These are phyloP conservation scores for Penicillium olsonii DNA, from an alignment of 2,329 filamentous ascomycete species.

Conservation along the genomic window DNA sequence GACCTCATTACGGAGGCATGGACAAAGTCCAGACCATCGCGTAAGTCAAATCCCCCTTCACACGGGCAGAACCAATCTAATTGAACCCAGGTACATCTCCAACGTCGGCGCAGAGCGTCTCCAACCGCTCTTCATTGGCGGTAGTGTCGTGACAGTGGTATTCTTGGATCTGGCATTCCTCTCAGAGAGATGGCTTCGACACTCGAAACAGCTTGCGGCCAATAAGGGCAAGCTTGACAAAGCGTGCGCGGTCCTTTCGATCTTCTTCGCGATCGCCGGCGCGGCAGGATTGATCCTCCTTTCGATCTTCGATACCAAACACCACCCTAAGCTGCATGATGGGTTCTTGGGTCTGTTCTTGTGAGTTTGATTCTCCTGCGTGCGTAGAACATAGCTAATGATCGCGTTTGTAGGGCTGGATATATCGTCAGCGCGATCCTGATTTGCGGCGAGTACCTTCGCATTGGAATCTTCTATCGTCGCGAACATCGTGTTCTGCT, in stretches of 20 bases:
- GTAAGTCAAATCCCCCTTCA: constrained; percentile 37
- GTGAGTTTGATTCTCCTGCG: constrained; percentile 26
- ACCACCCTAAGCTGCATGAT: constrained; percentile 68
- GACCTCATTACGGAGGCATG: constrained; percentile 57
- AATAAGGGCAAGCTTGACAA: constrained; percentile 58
- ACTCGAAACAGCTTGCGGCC: constrained; percentile 73
- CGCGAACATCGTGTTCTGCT: constrained; percentile 69
- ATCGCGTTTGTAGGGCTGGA: constrained; percentile 52
- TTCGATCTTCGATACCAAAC: constrained; percentile 80
- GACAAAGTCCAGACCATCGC: constrained; percentile 54
- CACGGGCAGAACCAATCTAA: neutral
- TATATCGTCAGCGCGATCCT: constrained; percentile 85
- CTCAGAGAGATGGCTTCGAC: constrained; percentile 81
- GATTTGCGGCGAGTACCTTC: constrained; percentile 87
- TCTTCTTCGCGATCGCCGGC: constrained; percentile 69
- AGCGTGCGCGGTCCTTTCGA: constrained; percentile 39
- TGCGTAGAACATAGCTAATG: neutral
- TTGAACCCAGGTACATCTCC: constrained; percentile 44
- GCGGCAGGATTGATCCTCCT: constrained; percentile 79
- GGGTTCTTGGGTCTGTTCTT: constrained; percentile 82
- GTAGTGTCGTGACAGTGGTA: constrained; percentile 66
- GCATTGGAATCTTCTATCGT: constrained; percentile 77
- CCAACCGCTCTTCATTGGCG: constrained; percentile 65
- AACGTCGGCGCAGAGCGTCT: constrained; percentile 61
- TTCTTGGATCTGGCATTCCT: constrained; percentile 80